These are phyloP conservation scores for Paracoccidioides brasiliensis DNA, from an alignment of 2,329 filamentous ascomycete genomes.

Conservation along the genomic window DNA sequence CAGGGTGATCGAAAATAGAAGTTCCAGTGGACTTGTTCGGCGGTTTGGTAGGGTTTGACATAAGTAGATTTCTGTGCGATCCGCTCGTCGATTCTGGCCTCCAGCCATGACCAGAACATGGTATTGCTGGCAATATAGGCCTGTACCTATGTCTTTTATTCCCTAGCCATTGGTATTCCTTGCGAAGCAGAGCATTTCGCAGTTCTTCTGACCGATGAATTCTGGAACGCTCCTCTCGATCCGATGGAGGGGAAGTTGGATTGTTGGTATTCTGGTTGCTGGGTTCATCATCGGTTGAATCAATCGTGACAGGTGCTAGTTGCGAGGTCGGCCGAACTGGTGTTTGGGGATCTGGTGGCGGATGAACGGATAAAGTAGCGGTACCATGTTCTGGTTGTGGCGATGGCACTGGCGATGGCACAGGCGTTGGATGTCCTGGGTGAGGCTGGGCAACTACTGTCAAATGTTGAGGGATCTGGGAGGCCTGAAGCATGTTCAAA, in stretches of 20 bases:
- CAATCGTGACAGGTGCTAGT: constrained; percentile 7
- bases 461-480: not conserved
- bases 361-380: constrained; percentile 3
- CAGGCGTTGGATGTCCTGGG: not conserved
- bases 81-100: not conserved
- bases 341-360: constrained; percentile 12
- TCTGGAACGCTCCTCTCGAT: not conserved
- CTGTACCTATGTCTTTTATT: constrained; percentile 1
- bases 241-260: not conserved
- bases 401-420: not conserved
- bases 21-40: not conserved
- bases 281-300: constrained; percentile 7
- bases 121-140: not conserved
- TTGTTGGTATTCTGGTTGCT: not conserved
- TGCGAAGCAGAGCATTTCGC: constrained; percentile 18
- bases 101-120: not conserved
- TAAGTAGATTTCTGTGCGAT: not conserved
- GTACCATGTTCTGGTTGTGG: not conserved
- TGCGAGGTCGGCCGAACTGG: constrained; percentile 4
- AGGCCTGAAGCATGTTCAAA: not conserved
- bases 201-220: constrained; percentile 7
- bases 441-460: not conserved
- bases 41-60: not conserved
- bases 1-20: not conserved
- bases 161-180: constrained; percentile 21